Base-by-base conservation (phyloP, 1,284 basidiomycete genomes). In the Naganishia sp. region DNA sequence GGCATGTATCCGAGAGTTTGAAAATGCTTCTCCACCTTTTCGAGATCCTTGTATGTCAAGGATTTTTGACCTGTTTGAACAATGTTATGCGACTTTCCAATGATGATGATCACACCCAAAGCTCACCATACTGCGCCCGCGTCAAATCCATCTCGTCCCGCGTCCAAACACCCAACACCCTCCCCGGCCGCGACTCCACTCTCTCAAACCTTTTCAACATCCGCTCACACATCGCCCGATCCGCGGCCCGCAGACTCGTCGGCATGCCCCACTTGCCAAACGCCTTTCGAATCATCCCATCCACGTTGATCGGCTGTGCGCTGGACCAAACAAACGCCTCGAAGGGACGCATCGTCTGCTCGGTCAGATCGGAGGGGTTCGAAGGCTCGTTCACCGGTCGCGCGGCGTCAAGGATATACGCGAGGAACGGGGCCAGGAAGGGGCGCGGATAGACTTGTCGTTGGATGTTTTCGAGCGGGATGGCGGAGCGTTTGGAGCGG, bases 291-390 rank as follows among this genome's bases (percentile, higher is more conserved):
- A 80, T 76, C 79, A 80, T 80, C 1, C 49, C 62, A 21, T 74
- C 63, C 7, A 80, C 79, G 57, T 80, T 80, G 55, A 77, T 73
- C 10, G 77, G 77, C 63, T 79, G 77, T 4, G 79, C 79, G 5
- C 75, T 76, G 32, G 71, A 73, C 79, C 79, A 80, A 18, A 80
- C 77, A 43, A 78, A 76, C 2, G 76, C 76, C 49, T 77, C 75
- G 72, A 73, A 80, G 10, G 74, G 70, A 17, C 74, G 65, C 31
- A 57, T 57, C 18, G 45, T 25, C 45, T 52, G 50, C 6, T 53
- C 41, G 6, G 54, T 17, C 41, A 31, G 25, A 32, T 60, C 64
- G 43, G 15, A 21, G 28, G 43, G 55, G 10, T 25, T 35, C 17
- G 41, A 39, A 9, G 15, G 35, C 7, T 18, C 7, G 18, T 39